Percentiles rank a stretch among this genome's conserved stretches.
Conservation (phyloP, 169 alveolate genomes). For the Eimeria sp. region DNA sequence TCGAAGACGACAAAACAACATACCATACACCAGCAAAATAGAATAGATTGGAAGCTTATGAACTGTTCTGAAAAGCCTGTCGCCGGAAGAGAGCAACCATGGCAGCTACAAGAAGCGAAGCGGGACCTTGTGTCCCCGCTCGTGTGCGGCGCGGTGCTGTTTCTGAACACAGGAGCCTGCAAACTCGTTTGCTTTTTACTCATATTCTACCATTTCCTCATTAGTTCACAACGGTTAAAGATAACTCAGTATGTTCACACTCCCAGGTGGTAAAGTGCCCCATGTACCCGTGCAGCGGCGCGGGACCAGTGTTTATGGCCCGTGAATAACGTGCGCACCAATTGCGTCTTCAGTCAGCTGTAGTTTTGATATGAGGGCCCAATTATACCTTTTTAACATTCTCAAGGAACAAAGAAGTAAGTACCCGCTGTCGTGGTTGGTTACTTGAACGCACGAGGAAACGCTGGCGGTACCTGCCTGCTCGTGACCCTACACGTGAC, state of each 20-base stretch:
- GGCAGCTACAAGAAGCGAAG: not conserved
- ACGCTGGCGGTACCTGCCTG: not conserved
- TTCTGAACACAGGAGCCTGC: not conserved
- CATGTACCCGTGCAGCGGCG: not conserved
- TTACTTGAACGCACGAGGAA: not conserved
- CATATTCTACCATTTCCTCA: not conserved
- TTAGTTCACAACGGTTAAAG: not conserved
- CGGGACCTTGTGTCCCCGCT: constrained; percentile 1
- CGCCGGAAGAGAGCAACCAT: not conserved
- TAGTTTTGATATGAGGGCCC: not conserved
- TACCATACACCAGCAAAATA: not conserved
- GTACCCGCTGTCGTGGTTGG: not conserved
- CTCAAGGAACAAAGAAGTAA: not conserved
- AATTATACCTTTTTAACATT: not conserved
- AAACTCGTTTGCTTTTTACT: not conserved
- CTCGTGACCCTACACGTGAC: not conserved
- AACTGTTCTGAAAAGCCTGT: not conserved
- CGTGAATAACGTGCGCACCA: not conserved
- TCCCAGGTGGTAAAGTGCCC: not conserved
- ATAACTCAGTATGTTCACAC: not conserved
- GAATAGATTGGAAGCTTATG: not conserved
- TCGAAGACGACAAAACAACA: no score
- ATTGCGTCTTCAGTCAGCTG: not conserved
- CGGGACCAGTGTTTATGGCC: not conserved
- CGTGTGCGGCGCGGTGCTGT: not conserved